Evolutionary conservation across 768 basidiomycete genomes (phyloP).

Genomic region (Macrolepiota fuliginosa): DNA sequence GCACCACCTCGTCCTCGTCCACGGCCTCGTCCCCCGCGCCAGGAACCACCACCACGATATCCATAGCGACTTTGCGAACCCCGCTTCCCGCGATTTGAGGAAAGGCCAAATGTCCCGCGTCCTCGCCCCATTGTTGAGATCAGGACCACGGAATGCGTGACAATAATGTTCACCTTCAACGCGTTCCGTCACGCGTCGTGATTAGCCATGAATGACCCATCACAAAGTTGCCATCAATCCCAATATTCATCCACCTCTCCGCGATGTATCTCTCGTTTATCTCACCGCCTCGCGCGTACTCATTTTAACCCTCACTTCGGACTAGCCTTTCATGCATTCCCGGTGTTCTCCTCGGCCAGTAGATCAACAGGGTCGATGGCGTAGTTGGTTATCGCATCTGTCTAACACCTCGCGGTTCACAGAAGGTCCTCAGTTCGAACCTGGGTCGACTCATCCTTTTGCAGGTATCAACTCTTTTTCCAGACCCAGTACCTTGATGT

Average conservation of each 20-base stretch:
- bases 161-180: neutral
- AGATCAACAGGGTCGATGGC: conserved; percentile 46
- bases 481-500: no score
- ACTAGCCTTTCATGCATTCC: no score
- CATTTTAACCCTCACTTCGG: no score
- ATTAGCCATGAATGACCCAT: neutral
- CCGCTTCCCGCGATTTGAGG: conserved; percentile 43
- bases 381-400: conserved; percentile 85
- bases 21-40: conserved; percentile 56
- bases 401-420: conserved; percentile 43
- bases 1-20: conserved; percentile 48
- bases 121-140: conserved; percentile 47
- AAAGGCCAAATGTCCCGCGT: conserved; percentile 53
- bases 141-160: neutral
- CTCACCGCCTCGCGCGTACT: no score
- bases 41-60: conserved; percentile 42
- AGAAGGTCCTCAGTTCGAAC: conserved; percentile 16
- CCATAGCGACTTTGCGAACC: conserved; percentile 42
- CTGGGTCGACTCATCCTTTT: conserved; percentile 11
- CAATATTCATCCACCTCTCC: no score
- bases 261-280: no score
- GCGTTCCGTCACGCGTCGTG: conserved; percentile 1
- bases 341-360: no score
- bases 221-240: neutral
- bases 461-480: no score